Percentiles rank a stretch among this genome's conserved stretches.
These are phyloP conservation scores for Chaetomiaceae sp. DNA, from an alignment of 2,329 filamentous ascomycete species.

Conservation along the genomic window DNA sequence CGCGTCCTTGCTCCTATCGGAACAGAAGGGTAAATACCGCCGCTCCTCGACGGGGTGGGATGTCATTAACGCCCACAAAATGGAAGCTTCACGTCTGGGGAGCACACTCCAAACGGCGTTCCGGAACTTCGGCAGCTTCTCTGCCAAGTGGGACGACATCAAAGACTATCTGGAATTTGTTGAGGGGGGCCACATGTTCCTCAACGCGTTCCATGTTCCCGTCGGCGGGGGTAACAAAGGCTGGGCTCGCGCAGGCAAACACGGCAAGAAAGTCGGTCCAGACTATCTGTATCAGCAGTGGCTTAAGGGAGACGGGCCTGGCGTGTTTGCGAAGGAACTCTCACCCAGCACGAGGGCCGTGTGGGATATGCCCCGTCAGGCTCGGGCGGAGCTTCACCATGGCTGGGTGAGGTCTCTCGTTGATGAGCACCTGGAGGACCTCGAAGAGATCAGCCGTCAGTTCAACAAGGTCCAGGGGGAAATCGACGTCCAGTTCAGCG, in stretches of 20 bases:
- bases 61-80: slow-evolving; percentile 40
- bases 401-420: slow-evolving; percentile 44
- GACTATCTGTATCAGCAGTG: slow-evolving; percentile 53
- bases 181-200: slow-evolving; percentile 45
- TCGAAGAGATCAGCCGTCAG: slow-evolving; percentile 35
- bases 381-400: slow-evolving; percentile 33
- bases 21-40: slow-evolving; percentile 34
- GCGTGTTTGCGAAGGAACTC: slow-evolving; percentile 35
- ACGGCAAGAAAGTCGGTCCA: slow-evolving; percentile 39
- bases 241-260: slow-evolving; percentile 41
- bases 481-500: slow-evolving; percentile 41
- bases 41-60: slow-evolving; percentile 33
- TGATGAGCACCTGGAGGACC: slow-evolving; percentile 43
- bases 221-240: slow-evolving; percentile 34
- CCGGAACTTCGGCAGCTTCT: slow-evolving; percentile 12
- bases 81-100: slow-evolving; percentile 30
- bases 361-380: slow-evolving; percentile 46
- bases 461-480: slow-evolving; percentile 40
- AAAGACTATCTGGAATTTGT: slow-evolving; percentile 48
- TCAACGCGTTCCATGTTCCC: slow-evolving; percentile 52
- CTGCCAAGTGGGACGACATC: slow-evolving; percentile 28
- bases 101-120: slow-evolving; percentile 20
- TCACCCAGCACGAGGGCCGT: slow-evolving; percentile 32
- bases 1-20: slow-evolving; percentile 40
- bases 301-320: slow-evolving; percentile 42